phyloP scores from a whole-genome alignment of 2,329 filamentous ascomycete genomes.

The Curvularia verruculosa region DNA sequence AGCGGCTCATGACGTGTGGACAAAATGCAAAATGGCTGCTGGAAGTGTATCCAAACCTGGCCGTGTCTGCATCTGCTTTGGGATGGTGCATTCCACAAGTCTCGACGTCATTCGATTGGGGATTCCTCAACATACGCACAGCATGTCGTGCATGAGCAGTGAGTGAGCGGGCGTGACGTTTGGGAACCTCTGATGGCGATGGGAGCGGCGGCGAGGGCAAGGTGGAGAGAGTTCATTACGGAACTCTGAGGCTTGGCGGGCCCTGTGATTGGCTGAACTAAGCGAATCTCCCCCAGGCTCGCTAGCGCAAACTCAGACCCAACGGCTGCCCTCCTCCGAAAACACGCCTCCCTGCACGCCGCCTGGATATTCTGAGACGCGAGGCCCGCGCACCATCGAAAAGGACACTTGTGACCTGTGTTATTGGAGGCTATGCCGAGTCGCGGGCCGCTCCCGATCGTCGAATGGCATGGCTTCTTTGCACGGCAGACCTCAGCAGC shows the following conservation, averaged over 20 bases:
- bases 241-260: conserved; percentile 4
- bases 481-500: conserved; percentile 13
- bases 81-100: no score
- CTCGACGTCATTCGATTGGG: neutral
- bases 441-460: conserved; percentile 16
- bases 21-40: conserved; percentile 1
- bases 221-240: conserved; percentile 5
- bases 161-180: neutral
- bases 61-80: neutral
- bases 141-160: neutral
- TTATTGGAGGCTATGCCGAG: conserved; percentile 17
- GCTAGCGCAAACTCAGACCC: conserved; percentile 14
- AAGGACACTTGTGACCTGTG: conserved; percentile 4
- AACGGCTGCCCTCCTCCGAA: conserved; percentile 12
- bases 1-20: conserved; percentile 1
- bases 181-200: neutral
- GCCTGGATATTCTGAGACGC: conserved; percentile 5
- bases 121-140: neutral
- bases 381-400: conserved; percentile 1
- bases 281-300: conserved; percentile 1
- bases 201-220: neutral
- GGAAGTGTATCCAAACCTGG: neutral
- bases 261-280: conserved; percentile 3
- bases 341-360: conserved; percentile 5
- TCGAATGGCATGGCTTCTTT: conserved; percentile 14